These are phyloP conservation scores for Naganishia vishniacii DNA, from an alignment of 768 basidiomycete genomes.

Conservation along the genomic window DNA sequence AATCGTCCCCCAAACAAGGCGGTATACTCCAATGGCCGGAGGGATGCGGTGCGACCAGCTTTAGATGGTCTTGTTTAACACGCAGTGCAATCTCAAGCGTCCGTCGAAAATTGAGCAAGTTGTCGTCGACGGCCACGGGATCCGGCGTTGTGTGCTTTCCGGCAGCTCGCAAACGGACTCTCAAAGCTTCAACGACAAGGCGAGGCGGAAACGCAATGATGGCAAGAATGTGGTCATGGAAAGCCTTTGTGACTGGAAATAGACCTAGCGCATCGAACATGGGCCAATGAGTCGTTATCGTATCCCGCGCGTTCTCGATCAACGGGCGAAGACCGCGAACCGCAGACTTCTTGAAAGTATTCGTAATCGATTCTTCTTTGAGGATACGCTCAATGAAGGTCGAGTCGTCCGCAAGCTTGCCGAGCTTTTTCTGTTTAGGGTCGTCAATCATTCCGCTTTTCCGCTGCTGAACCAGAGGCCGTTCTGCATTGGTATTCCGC, in stretches of 20 bases:
- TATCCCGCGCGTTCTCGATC: constrained; percentile 75
- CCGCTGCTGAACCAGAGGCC: constrained; percentile 35
- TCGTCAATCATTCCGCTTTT: constrained; percentile 30
- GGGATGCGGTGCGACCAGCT: constrained; percentile 79
- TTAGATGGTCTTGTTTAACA: constrained; percentile 89
- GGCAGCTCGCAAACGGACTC: constrained; percentile 73
- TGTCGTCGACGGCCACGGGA: constrained; percentile 84
- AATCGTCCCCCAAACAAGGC: constrained; percentile 80
- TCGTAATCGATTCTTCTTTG: constrained; percentile 93
- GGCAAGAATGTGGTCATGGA: constrained; percentile 79
- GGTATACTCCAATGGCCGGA: constrained; percentile 83
- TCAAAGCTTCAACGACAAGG: constrained; percentile 83
- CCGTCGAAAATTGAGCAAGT: constrained; percentile 85
- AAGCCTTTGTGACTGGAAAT: constrained; percentile 53
- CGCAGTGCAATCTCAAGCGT: constrained; percentile 86
- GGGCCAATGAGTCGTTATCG: constrained; percentile 71
- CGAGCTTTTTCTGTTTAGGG: constrained; percentile 17
- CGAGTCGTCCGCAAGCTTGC: constrained; percentile 58
- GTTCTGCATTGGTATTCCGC: constrained; percentile 64
- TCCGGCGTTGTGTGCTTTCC: constrained; percentile 82
- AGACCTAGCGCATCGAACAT: constrained; percentile 82
- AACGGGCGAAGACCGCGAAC: constrained; percentile 74
- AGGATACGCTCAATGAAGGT: constrained; percentile 89
- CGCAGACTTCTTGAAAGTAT: constrained; percentile 74
- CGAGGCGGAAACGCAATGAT: constrained; percentile 95